Evolutionary conservation across 768 basidiomycete species (phyloP).

Genomic region (Pleurotus djamor): DNA sequence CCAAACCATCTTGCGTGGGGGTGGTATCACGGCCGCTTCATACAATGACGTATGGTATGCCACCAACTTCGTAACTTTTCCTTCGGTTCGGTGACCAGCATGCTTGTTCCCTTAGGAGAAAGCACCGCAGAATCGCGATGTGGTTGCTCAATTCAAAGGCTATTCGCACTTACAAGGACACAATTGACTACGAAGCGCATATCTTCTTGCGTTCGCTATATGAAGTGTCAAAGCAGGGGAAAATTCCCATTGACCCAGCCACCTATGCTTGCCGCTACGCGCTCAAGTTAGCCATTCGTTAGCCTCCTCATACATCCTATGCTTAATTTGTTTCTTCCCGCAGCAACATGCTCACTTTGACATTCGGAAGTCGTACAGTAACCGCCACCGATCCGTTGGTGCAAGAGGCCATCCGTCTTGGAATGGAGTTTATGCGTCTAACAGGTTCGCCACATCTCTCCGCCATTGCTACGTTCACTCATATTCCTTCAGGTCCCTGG

Average conservation of each 20-base stretch:
- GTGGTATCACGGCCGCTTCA: conserved; percentile 20
- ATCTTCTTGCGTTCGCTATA: conserved; percentile 15
- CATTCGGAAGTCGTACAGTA: conserved; percentile 19
- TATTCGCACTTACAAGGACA: conserved; percentile 12
- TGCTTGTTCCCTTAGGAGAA: conserved; percentile 11
- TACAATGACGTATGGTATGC: conserved; percentile 21
- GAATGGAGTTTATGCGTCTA: conserved; percentile 23
- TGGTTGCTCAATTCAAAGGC: conserved; percentile 15
- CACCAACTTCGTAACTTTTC: neutral
- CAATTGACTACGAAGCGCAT: conserved; percentile 16
- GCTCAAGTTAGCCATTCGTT: conserved; percentile 14
- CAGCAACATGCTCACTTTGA: conserved; percentile 22
- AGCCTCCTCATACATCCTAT: neutral
- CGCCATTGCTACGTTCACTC: neutral
- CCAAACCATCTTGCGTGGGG: conserved; percentile 18
- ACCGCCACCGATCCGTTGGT: conserved; percentile 17
- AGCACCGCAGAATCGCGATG: conserved; percentile 21
- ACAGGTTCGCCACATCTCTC: conserved; percentile 6
- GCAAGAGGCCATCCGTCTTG: conserved; percentile 14
- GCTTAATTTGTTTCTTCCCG: neutral
- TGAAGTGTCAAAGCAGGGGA: conserved; percentile 10
- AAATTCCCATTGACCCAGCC: conserved; percentile 17
- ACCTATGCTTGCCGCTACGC: conserved; percentile 16
- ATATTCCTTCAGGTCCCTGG: conserved; percentile 12
- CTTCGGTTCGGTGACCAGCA: too few species aligned